Conservation (phyloP, 139 green algal genomes). For the Nannochloris sp. region DNA sequence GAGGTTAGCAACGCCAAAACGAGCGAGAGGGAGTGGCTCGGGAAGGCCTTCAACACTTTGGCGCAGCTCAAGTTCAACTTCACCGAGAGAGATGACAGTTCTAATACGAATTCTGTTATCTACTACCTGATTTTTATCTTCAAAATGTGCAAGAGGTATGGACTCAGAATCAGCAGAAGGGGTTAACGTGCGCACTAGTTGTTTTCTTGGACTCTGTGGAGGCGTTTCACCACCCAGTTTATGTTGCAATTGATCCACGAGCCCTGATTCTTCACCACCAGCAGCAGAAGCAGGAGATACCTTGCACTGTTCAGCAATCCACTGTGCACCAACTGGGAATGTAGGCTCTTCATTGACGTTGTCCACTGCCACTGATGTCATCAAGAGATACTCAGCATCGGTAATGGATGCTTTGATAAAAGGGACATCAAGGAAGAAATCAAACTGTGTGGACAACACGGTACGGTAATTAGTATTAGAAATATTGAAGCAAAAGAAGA, state of each 20-base stretch:
- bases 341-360: constrained; percentile 47
- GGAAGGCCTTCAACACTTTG: constrained; percentile 11
- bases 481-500: neutral
- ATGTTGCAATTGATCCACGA: too few species aligned
- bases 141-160: constrained; percentile 32
- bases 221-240: too few species aligned
- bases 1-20: constrained; percentile 41
- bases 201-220: too few species aligned
- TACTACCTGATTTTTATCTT: constrained; percentile 45
- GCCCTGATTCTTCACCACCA: neutral
- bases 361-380: constrained; percentile 49
- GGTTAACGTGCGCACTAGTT: neutral
- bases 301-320: neutral
- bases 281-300: neutral
- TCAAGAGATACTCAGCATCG: constrained; percentile 64
- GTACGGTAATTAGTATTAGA: neutral
- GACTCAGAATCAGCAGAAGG: neutral
- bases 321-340: neutral
- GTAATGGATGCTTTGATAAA: constrained; percentile 42
- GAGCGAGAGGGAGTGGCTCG: constrained; percentile 27
- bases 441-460: constrained; percentile 15
- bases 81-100: constrained; percentile 41
- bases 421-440: constrained; percentile 49
- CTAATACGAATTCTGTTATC: constrained; percentile 12
- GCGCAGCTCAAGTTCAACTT: constrained; percentile 55